These are phyloP conservation scores for Skeletonema menzelii DNA, from an alignment of 108 stramenopile genomes.

Conservation along the genomic window DNA sequence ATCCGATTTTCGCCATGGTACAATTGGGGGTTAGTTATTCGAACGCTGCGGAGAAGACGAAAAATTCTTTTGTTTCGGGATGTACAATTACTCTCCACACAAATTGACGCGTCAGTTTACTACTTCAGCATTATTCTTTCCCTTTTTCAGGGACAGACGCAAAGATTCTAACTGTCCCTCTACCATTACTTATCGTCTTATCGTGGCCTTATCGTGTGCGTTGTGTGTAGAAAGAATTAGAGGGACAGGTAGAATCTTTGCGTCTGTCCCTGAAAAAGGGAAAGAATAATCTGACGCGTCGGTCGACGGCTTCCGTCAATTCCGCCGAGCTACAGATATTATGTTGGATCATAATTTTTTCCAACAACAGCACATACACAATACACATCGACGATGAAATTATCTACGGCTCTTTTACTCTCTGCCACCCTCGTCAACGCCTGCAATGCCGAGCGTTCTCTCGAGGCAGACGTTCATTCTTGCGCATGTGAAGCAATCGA, in stretches of 20 bases:
- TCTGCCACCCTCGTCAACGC: slow-evolving; percentile 1
- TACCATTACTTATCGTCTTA: too few species aligned
- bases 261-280: neutral
- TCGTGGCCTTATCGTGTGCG: too few species aligned
- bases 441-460: neutral
- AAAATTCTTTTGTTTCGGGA: neutral
- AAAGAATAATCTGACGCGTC: neutral
- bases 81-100: too few species aligned
- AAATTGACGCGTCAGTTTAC: too few species aligned
- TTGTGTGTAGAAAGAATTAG: neutral
- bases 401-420: neutral
- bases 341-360: neutral
- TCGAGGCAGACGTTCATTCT: slow-evolving; percentile 1
- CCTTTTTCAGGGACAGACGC: neutral
- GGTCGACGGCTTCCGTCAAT: too few species aligned
- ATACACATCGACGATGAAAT: neutral
- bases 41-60: neutral
- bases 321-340: too few species aligned
- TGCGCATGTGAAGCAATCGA: slow-evolving; percentile 32
- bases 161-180: neutral
- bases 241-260: neutral
- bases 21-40: neutral
- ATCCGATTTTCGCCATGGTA: slow-evolving; percentile 5
- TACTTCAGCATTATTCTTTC: too few species aligned
- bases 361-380: neutral